A percentile compares a stretch with the other conserved stretches of the same genome.
phyloP scores from a whole-genome alignment of 2,329 filamentous ascomycete genomes.

The Ophiostoma perfectum region DNA sequence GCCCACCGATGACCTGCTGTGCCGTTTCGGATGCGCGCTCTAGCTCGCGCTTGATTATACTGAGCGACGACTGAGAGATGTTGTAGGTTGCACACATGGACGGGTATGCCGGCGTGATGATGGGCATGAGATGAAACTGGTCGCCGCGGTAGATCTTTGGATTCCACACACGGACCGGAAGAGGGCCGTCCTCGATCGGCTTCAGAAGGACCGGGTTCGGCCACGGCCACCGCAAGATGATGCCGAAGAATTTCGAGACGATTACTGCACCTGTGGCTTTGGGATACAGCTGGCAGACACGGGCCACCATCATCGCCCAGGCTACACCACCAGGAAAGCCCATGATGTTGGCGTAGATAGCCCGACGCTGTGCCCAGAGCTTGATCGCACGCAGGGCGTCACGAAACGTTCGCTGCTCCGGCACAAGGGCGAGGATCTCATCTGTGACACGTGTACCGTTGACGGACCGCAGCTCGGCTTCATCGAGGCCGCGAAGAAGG shows the following conservation, averaged over 20 bases:
- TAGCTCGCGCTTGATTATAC: conserved; percentile 77
- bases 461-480: conserved; percentile 78
- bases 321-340: conserved; percentile 95
- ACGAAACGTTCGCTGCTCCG: conserved; percentile 83
- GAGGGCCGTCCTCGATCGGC: conserved; percentile 71
- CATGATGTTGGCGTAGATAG: conserved; percentile 92
- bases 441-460: conserved; percentile 94
- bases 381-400: conserved; percentile 88
- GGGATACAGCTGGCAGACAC: conserved; percentile 93
- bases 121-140: conserved; percentile 86
- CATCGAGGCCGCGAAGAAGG: conserved; percentile 77
- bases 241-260: conserved; percentile 87
- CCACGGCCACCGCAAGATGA: conserved; percentile 90
- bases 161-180: conserved; percentile 89
- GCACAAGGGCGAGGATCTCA: conserved; percentile 82
- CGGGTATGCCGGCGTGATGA: conserved; percentile 95
- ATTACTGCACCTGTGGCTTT: conserved; percentile 84
- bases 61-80: conserved; percentile 78
- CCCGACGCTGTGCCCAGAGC: conserved; percentile 88
- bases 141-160: conserved; percentile 82
- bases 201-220: conserved; percentile 90
- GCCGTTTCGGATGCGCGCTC: conserved; percentile 71
- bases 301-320: conserved; percentile 95
- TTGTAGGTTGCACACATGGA: conserved; percentile 98
- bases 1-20: conserved; percentile 71